Conservation (phyloP, 208 protist species). For the Trichomonas tenax region DNA sequence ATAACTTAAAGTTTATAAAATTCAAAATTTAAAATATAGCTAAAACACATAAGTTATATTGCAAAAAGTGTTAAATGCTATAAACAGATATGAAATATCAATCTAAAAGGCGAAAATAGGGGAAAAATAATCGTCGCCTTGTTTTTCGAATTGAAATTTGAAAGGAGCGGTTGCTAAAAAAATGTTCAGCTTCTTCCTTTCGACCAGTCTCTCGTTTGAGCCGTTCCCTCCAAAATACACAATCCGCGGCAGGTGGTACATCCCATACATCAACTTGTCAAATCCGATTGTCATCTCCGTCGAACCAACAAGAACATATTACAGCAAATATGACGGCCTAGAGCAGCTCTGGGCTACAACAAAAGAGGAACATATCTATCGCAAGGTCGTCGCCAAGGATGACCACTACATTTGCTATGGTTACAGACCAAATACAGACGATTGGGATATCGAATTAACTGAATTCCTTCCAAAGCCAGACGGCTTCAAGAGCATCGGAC, state of each 20-base stretch:
- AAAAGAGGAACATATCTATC: background rate
- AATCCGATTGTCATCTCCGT: background rate
- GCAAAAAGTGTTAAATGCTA: too few species aligned
- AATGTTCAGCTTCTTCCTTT: background rate
- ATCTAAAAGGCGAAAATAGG: background rate
- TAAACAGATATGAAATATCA: too few species aligned
- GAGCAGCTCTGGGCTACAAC: background rate
- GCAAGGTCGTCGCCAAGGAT: background rate
- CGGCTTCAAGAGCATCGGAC: background rate
- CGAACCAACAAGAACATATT: background rate
- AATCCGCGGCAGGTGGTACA: background rate
- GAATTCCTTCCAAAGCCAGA: slow-evolving; percentile 8
- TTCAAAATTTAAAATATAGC: too few species aligned
- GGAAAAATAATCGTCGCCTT: background rate
- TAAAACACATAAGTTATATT: too few species aligned
- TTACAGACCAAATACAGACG: background rate
- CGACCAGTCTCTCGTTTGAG: background rate
- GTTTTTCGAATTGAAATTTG: background rate
- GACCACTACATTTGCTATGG: background rate
- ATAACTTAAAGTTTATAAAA: too few species aligned
- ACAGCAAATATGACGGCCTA: background rate
- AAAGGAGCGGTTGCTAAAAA: background rate
- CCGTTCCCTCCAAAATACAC: background rate
- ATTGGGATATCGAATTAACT: background rate
- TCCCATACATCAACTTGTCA: background rate